Conservation (phyloP, 2,329 filamentous ascomycete genomes). For the Exserohilum rostratum region DNA sequence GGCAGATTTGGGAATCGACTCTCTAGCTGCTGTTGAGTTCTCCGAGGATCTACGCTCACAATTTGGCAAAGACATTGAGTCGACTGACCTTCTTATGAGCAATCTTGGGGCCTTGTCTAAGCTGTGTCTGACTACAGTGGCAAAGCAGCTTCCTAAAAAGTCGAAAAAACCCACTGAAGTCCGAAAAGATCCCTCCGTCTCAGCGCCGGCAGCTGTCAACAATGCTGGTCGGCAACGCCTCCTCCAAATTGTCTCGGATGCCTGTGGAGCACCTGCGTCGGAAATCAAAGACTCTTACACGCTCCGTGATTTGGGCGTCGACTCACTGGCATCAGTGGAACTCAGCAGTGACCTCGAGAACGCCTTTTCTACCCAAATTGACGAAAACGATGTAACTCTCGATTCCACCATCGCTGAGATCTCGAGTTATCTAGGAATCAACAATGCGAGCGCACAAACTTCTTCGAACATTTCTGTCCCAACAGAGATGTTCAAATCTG, state of each 20-base stretch:
- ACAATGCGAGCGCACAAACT: neutral
- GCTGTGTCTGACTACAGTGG: neutral
- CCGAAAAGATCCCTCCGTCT: neutral
- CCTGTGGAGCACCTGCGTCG: neutral
- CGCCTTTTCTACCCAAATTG: neutral
- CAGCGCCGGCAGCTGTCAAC: neutral
- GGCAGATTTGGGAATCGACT: conserved; percentile 3
- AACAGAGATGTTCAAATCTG: neutral
- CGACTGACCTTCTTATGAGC: neutral
- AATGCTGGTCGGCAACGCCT: neutral
- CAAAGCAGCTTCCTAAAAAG: neutral
- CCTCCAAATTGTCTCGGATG: neutral
- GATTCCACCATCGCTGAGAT: neutral
- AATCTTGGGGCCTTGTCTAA: neutral
- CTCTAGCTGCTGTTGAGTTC: conserved; percentile 2
- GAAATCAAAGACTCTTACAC: conserved; percentile 2
- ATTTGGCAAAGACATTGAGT: conserved; percentile 4
- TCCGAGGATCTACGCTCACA: neutral
- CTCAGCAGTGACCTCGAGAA: conserved; percentile 3
- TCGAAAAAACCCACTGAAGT: neutral
- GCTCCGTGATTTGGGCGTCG: conserved; percentile 18
- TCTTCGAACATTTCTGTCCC: neutral
- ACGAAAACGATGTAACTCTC: neutral
- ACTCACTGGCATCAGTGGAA: conserved; percentile 14
- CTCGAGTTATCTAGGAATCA: neutral